A percentile compares a stretch with the other conserved stretches of the same genome.
These are phyloP conservation scores for Iberis pinnata DNA, from an alignment of 345 rosid species.

Conservation along the genomic window DNA sequence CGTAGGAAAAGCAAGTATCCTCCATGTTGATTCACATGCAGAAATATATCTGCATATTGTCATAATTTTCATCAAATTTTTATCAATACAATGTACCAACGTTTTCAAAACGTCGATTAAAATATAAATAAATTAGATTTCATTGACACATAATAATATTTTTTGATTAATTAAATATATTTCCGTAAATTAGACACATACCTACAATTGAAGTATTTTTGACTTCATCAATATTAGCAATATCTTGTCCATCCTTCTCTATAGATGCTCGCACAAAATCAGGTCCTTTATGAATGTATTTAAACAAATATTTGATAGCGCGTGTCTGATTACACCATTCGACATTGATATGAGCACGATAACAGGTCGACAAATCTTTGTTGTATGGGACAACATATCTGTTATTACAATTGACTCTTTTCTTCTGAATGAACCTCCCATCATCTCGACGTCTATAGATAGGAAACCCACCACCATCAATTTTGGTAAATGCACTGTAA, in stretches of 20 bases:
- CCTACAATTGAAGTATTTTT: no score
- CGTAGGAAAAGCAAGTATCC: background rate
- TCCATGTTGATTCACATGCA: background rate
- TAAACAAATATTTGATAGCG: background rate
- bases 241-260: no score
- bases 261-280: background rate
- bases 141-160: no score
- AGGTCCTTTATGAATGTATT: background rate
- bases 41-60: background rate
- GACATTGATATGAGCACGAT: background rate
- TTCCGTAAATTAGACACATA: no score
- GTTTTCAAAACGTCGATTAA: no score
- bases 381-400: background rate
- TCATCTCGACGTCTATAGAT: background rate
- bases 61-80: no score
- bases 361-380: rapidly evolving
- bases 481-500: background rate
- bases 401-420: background rate
- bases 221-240: background rate
- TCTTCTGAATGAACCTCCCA: background rate
- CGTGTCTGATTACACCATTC: background rate
- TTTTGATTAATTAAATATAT: no score
- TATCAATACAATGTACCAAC: background rate
- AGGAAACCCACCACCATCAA: background rate
- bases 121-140: background rate